Base-by-base conservation (phyloP, 148 eudicot genomes). In the Rhododendron ovatum region DNA sequence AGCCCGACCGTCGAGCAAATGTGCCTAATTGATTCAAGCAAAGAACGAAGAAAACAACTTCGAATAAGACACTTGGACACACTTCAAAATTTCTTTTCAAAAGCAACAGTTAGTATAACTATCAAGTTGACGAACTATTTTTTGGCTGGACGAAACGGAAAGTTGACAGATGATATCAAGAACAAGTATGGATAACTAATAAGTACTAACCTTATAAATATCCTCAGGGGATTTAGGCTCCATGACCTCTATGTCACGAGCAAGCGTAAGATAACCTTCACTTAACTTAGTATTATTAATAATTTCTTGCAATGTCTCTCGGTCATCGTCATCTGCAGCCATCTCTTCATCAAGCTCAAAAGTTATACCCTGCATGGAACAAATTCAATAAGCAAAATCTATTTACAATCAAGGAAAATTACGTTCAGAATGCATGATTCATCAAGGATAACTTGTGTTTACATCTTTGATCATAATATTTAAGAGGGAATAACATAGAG, bases 181-280 rank as follows among this genome's bases (percentile, higher is more conserved):
- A 86, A 30, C 33, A 7, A 81, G 51, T 14, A 45, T 7, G 65
- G 63, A 48, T 37, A 28, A 41, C 84, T 47, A 73, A 82, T n/a
- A 18, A 26, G 79, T 61, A 15, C 81, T 59, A 77, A 96, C 99
- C 99, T 97, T 97, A 71, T 97, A 97, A 12, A 95, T 95, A 88
- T 97, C 98, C 87, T 95, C 98, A 6, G 98, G 98, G 84, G 98
- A 93, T 85, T 95, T 97, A 85, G 99, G 93, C 86, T 97, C 99
- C 98, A 97, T 94, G 89, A 97, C 99, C 90, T 97, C 99, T 87
- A 97, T 93, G 93, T 97, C 99, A 86, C 96, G 98, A 75, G 99
- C 99, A 90, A 97, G 98, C 61, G 98, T 94, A 81, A 97, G 93
- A 93, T 91, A 97, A 74, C 98, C 98, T 94, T 95, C 99, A 90